Base-by-base conservation (phyloP, 805 yeast species). In the Candida yuanshanica region DNA sequence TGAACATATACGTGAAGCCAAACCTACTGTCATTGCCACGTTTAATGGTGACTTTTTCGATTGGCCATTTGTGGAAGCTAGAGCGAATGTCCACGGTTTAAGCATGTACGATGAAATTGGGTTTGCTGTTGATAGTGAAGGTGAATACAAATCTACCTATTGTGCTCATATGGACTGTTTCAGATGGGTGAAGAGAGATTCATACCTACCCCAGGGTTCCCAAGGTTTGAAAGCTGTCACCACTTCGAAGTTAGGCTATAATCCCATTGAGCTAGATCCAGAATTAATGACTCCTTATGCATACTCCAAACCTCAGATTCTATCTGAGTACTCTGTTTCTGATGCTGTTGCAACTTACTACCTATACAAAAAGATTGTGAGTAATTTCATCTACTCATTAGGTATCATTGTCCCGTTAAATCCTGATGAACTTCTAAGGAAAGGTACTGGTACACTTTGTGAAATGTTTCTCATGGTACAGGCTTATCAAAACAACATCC, bases 301-400 rank as follows among this genome's bases (percentile, higher is more conserved):
- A 4, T 79, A 82, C 50, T 96, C 90, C 55, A 78, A 83, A 52
- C 99, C 99, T 1, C 98, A 93, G 56, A 66, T 83, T 4, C 64
- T 93, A 38, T 88, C 99, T 0, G 99, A 95, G 59, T 93, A 93
- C 62, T 95, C 99, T 1, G 99, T 93, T 21, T 95, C 99, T 43
- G 99, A 93, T 72, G 99, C 99, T 11, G 99, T 95, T 31, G 99
- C 99, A 5, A 93, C 99, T 0, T 93, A 90, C 59, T 93, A 93
- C 62, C 69, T 93, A 35, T 93, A 90, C 67, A 90, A 84, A 79
- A 93, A 93, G 63, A 95, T 93, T 58, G 96, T 93, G 39, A 98
- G 90, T 62, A 98, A 98, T 2, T 93, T 93, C 65, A 83, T 93
- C 51, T 89, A 93, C 58, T 93, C 99, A 2, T 77, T 93, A 44